phyloP scores from a whole-genome alignment of 2,329 filamentous ascomycete genomes.

The Chaetomium sp. region DNA sequence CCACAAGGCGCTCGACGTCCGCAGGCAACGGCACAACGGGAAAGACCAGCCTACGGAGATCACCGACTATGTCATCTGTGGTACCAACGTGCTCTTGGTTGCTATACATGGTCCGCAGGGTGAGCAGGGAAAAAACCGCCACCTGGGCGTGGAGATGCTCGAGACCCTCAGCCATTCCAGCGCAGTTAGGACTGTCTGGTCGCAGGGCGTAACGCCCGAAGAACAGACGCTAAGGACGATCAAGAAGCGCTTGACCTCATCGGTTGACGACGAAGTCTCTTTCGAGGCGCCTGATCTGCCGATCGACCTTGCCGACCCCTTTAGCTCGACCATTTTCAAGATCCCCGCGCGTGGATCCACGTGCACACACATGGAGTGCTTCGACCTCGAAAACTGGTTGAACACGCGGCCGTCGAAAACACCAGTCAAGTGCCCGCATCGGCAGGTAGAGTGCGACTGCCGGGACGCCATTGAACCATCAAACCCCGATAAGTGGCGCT shows the following conservation, averaged over 20 bases:
- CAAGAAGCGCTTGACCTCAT: conserved; percentile 47
- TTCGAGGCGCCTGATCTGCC: conserved; percentile 60
- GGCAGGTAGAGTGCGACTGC: conserved; percentile 43
- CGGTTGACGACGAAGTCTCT: conserved; percentile 62
- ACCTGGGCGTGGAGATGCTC: conserved; percentile 71
- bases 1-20: conserved; percentile 54
- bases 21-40: conserved; percentile 71
- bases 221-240: conserved; percentile 60
- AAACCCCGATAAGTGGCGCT: conserved; percentile 75
- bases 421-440: conserved; percentile 41
- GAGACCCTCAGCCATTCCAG: conserved; percentile 54
- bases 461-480: conserved; percentile 49
- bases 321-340: conserved; percentile 64
- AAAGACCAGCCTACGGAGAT: conserved; percentile 78
- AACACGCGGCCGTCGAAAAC: conserved; percentile 59
- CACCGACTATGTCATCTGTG: conserved; percentile 59
- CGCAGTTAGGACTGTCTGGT: conserved; percentile 46
- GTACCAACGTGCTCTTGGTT: conserved; percentile 64
- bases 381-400: conserved; percentile 84
- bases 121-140: conserved; percentile 48
- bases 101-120: conserved; percentile 41
- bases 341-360: conserved; percentile 68
- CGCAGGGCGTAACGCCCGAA: conserved; percentile 45
- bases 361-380: conserved; percentile 84
- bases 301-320: conserved; percentile 68